Percentiles rank a stretch among this genome's conserved stretches.
Evolutionary conservation across 345 rosid genomes (phyloP).

Genomic region (Eucalyptus leucophloia): DNA sequence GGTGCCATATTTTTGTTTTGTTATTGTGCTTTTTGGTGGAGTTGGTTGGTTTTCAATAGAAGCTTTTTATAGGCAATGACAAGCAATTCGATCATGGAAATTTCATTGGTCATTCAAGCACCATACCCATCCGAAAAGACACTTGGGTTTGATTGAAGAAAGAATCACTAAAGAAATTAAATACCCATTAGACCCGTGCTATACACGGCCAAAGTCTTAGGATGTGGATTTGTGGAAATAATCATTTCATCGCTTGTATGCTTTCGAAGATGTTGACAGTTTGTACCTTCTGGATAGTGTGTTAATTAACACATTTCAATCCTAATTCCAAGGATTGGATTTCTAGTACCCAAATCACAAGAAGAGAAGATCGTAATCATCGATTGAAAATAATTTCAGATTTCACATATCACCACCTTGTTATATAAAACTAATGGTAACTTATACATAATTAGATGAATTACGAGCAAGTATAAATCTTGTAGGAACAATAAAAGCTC

Average conservation of each 20-base stretch:
- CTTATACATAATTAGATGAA: no score
- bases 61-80: no score
- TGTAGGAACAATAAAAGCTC: no score
- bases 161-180: not conserved
- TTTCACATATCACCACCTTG: not conserved
- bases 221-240: not conserved
- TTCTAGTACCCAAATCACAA: not conserved
- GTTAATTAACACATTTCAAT: not conserved
- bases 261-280: not conserved
- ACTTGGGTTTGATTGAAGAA: no score
- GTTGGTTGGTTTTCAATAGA: no score
- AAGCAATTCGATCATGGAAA: no score
- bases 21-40: no score
- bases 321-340: not conserved
- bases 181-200: no score
- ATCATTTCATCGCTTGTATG: not conserved
- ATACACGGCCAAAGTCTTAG: not conserved
- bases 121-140: no score
- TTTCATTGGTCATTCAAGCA: no score
- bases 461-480: no score
- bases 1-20: no score
- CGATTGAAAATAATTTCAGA: not conserved
- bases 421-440: not conserved
- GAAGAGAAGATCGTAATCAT: not conserved
- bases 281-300: not conserved